Percentiles rank a stretch among this genome's conserved stretches.
Conservation (phyloP, 257 asterid genomes). For the Ocimum tenuiflorum region DNA sequence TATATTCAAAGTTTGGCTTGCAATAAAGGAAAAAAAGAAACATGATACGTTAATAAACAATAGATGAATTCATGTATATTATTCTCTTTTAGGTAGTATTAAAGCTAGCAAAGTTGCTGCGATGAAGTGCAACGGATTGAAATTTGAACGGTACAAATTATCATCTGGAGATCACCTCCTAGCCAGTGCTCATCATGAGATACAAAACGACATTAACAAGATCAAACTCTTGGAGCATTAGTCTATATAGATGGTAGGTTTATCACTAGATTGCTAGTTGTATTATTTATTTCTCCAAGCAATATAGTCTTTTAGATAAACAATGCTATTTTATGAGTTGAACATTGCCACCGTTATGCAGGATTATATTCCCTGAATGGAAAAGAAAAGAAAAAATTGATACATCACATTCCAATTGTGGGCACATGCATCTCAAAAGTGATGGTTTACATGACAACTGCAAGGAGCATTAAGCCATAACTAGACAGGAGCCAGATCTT, state of each 20-base stretch:
- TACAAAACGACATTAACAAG: constrained; percentile 68
- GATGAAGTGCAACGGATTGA: constrained; percentile 64
- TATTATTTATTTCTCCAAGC: neutral
- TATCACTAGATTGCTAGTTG: neutral
- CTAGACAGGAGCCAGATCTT: no score
- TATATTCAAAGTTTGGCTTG: no score
- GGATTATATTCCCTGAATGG: no score
- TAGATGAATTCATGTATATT: neutral
- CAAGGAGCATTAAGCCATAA: no score
- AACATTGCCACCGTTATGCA: no score
- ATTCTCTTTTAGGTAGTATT: constrained; percentile 50
- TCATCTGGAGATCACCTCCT: constrained; percentile 42
- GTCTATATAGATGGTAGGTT: neutral
- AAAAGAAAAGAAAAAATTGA: no score
- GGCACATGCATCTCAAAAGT: no score
- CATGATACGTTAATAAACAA: no score
- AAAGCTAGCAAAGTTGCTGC: constrained; percentile 78
- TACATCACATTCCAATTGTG: no score
- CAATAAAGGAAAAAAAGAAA: no score
- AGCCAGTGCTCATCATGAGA: constrained; percentile 36
- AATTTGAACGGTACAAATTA: constrained; percentile 67
- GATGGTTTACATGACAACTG: no score
- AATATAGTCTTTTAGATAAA: neutral
- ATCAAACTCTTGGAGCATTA: constrained; percentile 69
- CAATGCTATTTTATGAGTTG: neutral